phyloP scores from a whole-genome alignment of 345 rosid genomes.

The Rhodomyrtus tomentosa region DNA sequence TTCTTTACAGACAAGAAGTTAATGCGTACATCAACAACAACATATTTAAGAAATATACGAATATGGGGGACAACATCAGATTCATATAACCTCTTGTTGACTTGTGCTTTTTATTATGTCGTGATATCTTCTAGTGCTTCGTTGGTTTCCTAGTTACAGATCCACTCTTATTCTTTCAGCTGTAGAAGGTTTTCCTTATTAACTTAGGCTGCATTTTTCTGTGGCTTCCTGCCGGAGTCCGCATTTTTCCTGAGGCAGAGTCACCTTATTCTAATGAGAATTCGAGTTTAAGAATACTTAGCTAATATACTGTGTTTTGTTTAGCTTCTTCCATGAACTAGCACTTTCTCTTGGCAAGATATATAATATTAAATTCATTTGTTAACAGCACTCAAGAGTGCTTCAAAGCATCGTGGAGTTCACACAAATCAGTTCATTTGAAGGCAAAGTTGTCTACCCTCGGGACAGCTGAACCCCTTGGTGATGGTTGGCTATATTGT shows the following conservation, averaged over 20 bases:
- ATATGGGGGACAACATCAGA: background rate
- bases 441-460: slow-evolving; percentile 51
- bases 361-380: background rate
- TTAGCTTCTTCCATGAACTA: background rate
- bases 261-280: background rate
- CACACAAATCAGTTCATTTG: slow-evolving; percentile 76
- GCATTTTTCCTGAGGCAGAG: background rate
- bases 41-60: background rate
- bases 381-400: slow-evolving; percentile 78
- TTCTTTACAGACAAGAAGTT: background rate
- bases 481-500: slow-evolving; percentile 77
- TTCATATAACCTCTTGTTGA: background rate
- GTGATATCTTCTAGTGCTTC: background rate
- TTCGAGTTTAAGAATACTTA: background rate
- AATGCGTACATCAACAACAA: background rate
- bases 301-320: background rate
- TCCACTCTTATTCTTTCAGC: background rate
- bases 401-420: slow-evolving; percentile 88
- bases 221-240: background rate
- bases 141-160: background rate
- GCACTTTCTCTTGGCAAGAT: background rate
- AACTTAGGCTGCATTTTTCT: background rate
- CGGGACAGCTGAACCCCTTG: slow-evolving; percentile 20
- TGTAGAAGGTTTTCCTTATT: background rate
- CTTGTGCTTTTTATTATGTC: background rate